Evolutionary conservation across 768 basidiomycete genomes (phyloP), one percentile per base, ranked within the genome.

Genomic region (Suillus bovinus): DNA sequence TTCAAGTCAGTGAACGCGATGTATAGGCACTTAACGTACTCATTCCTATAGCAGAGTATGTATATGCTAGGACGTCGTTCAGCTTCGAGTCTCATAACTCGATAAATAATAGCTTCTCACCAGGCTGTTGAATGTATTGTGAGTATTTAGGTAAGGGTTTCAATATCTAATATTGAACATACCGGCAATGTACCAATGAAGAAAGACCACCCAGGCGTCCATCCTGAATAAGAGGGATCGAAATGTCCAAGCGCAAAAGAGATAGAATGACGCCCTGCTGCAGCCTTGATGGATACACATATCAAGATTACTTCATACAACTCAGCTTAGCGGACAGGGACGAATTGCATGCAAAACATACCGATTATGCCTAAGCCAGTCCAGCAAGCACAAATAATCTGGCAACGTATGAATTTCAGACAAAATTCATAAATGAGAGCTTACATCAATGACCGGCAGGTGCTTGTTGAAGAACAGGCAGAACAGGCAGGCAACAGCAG

Each of bases 181-280:
- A 86, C 85, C 46, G 83, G 85, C 22, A 86, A 77, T 29, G 87
- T 67, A 34, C 87, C 87, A 46, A 88, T 84, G 70, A 88, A 89
- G 68, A 88, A 89, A 1, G 85, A 79, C 86, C 86, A 89, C 42
- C 85, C 88, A 13, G 84, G 79, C 3, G 80, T 81, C 87, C 87
- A 89, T 7, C 88, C 88, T 0, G 87, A 84, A 22, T 76, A 71
- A 20, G 86, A 82, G 1, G 83, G 76, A 67, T 88, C 82, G 59
- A 87, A 89, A 62, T 83, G 78, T 9, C 81, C 81, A 2, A 89
- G 76, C 0, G 84, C 87, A 67, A 81, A 89, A 0, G 80, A 73
- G 0, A 81, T 83, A 16, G 86, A 78, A 57, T 79, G 81, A 11
- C 84, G 81, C 1, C 86, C 85, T 20, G 76, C 73, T 0, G 82